A percentile compares a stretch with the other conserved stretches of the same genome.
Evolutionary conservation across 2,329 filamentous ascomycete genomes (phyloP).

Genomic region (Zymoseptoria brevis): DNA sequence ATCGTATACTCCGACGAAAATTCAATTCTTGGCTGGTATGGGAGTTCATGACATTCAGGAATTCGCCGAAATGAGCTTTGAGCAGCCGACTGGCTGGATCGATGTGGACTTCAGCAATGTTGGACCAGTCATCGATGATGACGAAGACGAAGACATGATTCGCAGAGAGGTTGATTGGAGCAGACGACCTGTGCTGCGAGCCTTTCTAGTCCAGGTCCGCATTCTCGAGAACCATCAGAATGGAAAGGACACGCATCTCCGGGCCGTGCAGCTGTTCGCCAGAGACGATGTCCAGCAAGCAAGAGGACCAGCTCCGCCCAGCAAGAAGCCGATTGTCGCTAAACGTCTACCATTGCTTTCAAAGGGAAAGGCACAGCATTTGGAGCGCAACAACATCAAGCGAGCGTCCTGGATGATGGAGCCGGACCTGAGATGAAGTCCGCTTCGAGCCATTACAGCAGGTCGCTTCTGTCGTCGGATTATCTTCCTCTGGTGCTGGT

Average conservation of each 20-base stretch:
- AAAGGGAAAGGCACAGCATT: neutral
- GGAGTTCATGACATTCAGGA: constrained; percentile 86
- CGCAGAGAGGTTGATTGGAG: constrained; percentile 37
- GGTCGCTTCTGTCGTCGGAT: neutral
- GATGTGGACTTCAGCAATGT: constrained; percentile 66
- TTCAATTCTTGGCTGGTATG: constrained; percentile 80
- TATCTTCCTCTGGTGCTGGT: neutral
- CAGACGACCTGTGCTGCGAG: constrained; percentile 66
- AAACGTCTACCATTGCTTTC: neutral
- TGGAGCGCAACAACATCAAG: constrained; percentile 25
- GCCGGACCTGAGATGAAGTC: constrained; percentile 28
- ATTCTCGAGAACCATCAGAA: constrained; percentile 98
- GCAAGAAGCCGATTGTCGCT: constrained; percentile 8
- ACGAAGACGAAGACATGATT: constrained; percentile 24
- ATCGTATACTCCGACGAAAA: constrained; percentile 91
- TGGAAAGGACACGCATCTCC: constrained; percentile 95
- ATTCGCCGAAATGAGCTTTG: constrained; percentile 72
- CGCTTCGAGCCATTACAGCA: neutral
- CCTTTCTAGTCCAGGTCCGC: constrained; percentile 82
- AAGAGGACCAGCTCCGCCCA: constrained; percentile 7
- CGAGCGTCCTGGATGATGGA: constrained; percentile 30
- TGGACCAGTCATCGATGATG: constrained; percentile 36
- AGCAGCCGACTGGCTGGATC: constrained; percentile 80
- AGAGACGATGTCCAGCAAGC: constrained; percentile 30
- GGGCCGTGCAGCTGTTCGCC: constrained; percentile 80